A percentile compares a stretch with the other conserved stretches of the same genome.
phyloP scores from a whole-genome alignment of 768 basidiomycete species.

The Hysterangium stoloniferum region DNA sequence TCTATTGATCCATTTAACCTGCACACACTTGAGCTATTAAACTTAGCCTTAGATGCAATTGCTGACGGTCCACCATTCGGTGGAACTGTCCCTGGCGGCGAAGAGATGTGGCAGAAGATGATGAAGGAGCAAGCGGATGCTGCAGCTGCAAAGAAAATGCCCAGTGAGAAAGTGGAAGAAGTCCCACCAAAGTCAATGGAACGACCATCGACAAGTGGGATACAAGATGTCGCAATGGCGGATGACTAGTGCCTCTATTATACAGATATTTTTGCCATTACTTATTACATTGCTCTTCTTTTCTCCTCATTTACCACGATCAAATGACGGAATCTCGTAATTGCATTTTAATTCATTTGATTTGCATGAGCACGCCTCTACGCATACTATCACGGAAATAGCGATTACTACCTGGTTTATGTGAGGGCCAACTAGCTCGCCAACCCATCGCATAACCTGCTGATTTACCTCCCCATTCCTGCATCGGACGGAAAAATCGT shows the following conservation, averaged over 20 bases:
- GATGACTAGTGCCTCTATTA: constrained; percentile 1
- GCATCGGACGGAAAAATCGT: constrained; percentile 23
- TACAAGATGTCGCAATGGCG: constrained; percentile 8
- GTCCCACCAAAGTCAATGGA: neutral
- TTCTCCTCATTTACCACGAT: neutral
- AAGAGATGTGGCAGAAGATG: constrained; percentile 11
- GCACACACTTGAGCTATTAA: constrained; percentile 73
- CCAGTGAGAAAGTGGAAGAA: neutral
- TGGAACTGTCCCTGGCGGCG: constrained; percentile 9
- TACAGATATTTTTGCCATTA: constrained; percentile 1
- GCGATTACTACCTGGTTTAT: neutral
- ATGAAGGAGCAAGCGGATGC: constrained; percentile 10
- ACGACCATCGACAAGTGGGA: neutral
- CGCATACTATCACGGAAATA: constrained; percentile 1
- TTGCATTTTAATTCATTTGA: neutral
- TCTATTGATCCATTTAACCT: constrained; percentile 79
- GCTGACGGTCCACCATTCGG: constrained; percentile 12
- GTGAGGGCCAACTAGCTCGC: constrained; percentile 21
- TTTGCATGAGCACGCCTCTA: neutral
- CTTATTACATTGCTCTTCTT: neutral
- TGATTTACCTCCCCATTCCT: constrained; percentile 22
- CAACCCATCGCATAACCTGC: constrained; percentile 27
- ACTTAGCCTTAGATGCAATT: constrained; percentile 58
- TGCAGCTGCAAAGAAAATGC: neutral
- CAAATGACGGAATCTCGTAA: neutral